Conservation (phyloP, 306 rosid species). For the Comarum palustre region DNA sequence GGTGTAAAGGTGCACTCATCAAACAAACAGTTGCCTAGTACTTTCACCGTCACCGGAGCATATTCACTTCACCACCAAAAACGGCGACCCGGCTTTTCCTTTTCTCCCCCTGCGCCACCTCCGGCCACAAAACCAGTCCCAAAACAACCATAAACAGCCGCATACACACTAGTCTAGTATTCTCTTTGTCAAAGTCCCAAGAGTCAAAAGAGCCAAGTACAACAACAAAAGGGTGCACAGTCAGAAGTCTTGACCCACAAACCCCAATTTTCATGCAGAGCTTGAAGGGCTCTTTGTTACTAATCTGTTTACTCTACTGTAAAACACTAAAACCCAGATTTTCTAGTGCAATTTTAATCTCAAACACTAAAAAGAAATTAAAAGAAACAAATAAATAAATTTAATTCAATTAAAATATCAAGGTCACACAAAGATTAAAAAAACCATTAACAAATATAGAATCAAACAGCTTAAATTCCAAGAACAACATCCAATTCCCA, state of each 20-base stretch:
- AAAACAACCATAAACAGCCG: neutral
- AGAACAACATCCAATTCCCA: neutral
- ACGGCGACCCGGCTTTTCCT: neutral
- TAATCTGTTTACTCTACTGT: neutral
- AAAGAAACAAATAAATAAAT: neutral
- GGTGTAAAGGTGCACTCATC: neutral
- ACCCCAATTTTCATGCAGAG: neutral
- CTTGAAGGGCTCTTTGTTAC: neutral
- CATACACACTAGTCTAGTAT: neutral
- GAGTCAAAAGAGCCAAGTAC: neutral
- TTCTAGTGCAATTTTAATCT: neutral
- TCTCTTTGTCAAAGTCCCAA: neutral
- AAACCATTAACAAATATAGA: neutral
- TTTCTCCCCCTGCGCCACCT: neutral
- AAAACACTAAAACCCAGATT: slow-evolving; percentile 5
- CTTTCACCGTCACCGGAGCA: neutral
- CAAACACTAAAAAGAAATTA: neutral
- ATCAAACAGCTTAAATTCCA: slow-evolving; percentile 9
- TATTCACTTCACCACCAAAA: neutral
- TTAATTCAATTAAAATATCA: neutral
- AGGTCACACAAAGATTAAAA: neutral
- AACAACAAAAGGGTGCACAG: neutral
- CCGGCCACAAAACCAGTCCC: neutral
- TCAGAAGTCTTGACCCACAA: neutral
- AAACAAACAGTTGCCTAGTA: neutral